phyloP scores from a whole-genome alignment of 148 eudicot species.

The Camellia granthamiana region DNA sequence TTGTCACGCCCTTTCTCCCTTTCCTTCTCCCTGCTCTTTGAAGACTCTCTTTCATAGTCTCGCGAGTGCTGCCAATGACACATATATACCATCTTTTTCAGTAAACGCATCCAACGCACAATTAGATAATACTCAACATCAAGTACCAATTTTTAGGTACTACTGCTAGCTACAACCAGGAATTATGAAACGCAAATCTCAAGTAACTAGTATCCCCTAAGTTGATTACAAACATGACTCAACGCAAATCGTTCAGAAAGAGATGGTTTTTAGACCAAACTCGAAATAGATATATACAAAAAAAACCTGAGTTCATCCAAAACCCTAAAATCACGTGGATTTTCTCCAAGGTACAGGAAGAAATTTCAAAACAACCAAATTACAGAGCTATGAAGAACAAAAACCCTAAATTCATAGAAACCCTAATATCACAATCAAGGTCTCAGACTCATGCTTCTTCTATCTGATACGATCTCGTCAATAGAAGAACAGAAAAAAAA shows the following conservation, averaged over 20 bases:
- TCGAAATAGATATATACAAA: too few species aligned
- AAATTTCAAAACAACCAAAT: neutral
- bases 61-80: conserved; percentile 53
- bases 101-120: neutral
- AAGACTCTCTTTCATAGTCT: conserved; percentile 52
- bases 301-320: neutral
- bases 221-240: too few species aligned
- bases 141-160: neutral
- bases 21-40: conserved; percentile 55
- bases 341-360: neutral
- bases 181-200: neutral
- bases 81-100: neutral
- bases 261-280: too few species aligned
- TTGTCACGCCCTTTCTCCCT: conserved; percentile 36
- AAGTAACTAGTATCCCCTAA: neutral
- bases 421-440: neutral
- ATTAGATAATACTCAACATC: conserved; percentile 7
- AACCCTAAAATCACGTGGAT: neutral
- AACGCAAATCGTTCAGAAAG: too few species aligned
- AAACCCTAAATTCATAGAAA: neutral
- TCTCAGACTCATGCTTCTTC: neutral
- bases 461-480: neutral
- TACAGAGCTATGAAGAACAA: neutral
- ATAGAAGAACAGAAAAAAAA: neutral
- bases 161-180: neutral